These are phyloP conservation scores for Neophaeococcomyces aloes DNA, from an alignment of 2,329 filamentous ascomycete genomes.

Conservation along the genomic window DNA sequence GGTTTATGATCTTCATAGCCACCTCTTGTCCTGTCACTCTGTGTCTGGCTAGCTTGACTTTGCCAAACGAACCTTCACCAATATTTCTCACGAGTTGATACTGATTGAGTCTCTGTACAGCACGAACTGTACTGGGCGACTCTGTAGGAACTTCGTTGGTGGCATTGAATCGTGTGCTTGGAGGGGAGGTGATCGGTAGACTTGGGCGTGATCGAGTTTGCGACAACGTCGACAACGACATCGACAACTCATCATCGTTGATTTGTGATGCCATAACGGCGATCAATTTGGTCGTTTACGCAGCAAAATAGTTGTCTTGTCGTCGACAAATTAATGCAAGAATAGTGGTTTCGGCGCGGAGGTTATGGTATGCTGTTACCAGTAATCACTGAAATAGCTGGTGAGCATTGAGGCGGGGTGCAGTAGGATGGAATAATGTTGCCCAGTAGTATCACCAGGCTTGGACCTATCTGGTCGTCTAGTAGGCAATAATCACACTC, in stretches of 20 bases:
- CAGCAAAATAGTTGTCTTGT: background rate
- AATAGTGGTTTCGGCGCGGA: background rate
- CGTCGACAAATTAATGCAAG: background rate
- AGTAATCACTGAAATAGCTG: constrained; percentile 16
- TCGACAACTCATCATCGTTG: constrained; percentile 30
- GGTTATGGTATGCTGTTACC: constrained; percentile 10
- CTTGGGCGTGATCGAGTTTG: constrained; percentile 18
- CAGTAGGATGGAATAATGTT: too few species aligned
- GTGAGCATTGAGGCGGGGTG: constrained; percentile 9
- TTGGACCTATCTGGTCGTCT: too few species aligned
- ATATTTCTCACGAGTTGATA: constrained; percentile 86
- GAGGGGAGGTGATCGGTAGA: constrained; percentile 20
- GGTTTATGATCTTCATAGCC: constrained; percentile 92
- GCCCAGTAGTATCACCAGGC: too few species aligned
- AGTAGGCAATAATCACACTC: too few species aligned
- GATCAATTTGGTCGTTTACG: background rate
- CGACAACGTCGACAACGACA: constrained; percentile 26
- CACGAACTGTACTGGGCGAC: constrained; percentile 40
- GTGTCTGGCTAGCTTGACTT: constrained; percentile 94
- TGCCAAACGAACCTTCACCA: constrained; percentile 94
- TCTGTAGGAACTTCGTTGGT: constrained; percentile 25
- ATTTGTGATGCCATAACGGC: constrained; percentile 27
- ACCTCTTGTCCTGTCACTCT: constrained; percentile 89
- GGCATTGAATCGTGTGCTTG: constrained; percentile 8
- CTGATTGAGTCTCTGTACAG: constrained; percentile 77